Base-by-base conservation (phyloP, 2,329 filamentous ascomycete genomes). In the Claviceps citrina region DNA sequence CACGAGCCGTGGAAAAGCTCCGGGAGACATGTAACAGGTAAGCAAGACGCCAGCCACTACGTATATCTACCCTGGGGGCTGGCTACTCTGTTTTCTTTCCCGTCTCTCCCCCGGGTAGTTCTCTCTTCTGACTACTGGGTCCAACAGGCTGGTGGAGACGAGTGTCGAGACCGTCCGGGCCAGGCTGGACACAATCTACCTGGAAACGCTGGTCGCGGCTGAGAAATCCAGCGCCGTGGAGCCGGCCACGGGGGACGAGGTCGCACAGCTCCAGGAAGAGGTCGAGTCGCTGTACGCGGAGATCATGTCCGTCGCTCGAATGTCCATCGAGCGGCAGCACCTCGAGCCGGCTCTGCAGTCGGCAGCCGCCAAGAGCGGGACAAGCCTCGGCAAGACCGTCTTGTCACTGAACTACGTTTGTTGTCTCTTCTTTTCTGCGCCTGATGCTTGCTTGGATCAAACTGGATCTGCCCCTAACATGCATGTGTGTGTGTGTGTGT, bases 281-380 rank as follows among this genome's bases (percentile, higher is more conserved):
- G 63, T 84, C 1, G 76, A 82, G 47, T 81, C 77, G 4, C 62
- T 84, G 3, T 78, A 81, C 48, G 64, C 76, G 0, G 81, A 84
- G 51, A 76, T 84, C 31, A 61, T 79, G 0, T 73, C 78, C 0
- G 75, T 84, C 2, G 72, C 78, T 6, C 73, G 81, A 45, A 84
- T 84, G 73, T 74, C 78, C 0, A 67, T 78, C 1, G 76, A 83
- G 47, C 72, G 80, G 48, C 75, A 81, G 51, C 70, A 78, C 47
- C 63, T 80, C 5, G 69, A 74, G 43, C 78, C 79, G 0, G 73
- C 78, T 1, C 57, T 73, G 5, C 58, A 60, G 41, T 58, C 63
- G 0, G 53, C 69, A 4, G 57, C 65, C 6, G 55, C 60, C 2
- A 64, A 59, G 41, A 65, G 63, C 37, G 61, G 63, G 1, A 59